These are phyloP conservation scores for Scutellaria barbata DNA, from an alignment of 257 asterid species.

Conservation along the genomic window DNA sequence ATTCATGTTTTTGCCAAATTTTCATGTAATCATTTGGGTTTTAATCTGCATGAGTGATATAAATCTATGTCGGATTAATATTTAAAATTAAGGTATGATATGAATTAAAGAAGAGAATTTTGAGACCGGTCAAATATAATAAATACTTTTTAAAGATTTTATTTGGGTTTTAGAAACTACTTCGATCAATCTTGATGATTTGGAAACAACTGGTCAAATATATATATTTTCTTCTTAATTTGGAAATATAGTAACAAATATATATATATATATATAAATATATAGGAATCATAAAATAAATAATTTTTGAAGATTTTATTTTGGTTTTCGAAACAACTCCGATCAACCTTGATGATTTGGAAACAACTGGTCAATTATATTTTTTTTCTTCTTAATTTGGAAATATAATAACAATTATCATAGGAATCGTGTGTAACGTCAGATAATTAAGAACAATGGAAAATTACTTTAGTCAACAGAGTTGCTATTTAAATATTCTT, in stretches of 20 bases:
- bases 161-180: neutral
- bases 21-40: neutral
- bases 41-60: neutral
- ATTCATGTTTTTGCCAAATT: neutral
- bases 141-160: neutral
- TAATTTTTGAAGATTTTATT: neutral
- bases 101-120: neutral
- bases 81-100: neutral
- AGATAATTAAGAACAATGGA: no score
- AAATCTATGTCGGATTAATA: neutral
- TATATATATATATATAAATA: no score
- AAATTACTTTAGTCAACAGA: no score
- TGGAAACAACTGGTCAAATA: conserved; percentile 20
- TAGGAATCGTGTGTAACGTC: neutral
- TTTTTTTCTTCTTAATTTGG: neutral
- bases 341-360: neutral
- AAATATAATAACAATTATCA: neutral
- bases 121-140: neutral
- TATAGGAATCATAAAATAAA: no score
- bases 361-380: conserved; percentile 23
- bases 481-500: neutral
- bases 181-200: neutral
- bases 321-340: neutral
- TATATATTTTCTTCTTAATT: neutral
- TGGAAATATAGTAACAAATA: neutral